phyloP scores from a whole-genome alignment of 1,284 basidiomycete genomes.

The Salmacisia buchloeana region DNA sequence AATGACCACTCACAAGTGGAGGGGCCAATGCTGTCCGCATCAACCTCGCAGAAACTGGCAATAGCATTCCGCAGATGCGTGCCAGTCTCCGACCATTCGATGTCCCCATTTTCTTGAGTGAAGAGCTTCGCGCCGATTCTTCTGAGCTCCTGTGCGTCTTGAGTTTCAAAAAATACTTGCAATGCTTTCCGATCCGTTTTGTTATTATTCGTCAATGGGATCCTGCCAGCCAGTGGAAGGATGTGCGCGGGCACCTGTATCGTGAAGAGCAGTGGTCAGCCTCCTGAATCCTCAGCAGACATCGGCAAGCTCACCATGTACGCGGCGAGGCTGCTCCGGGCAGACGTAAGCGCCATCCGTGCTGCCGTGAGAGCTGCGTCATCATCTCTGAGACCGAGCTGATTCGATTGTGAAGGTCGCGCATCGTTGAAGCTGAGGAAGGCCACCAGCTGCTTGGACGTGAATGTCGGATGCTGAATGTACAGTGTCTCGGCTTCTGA shows the following conservation, averaged over 20 bases:
- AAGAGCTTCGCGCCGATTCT: slow-evolving; percentile 17
- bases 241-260: slow-evolving; percentile 33
- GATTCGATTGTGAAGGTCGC: background rate
- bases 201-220: slow-evolving; percentile 47
- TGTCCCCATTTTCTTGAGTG: slow-evolving; percentile 9
- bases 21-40: slow-evolving; percentile 18
- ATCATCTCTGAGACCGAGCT: background rate
- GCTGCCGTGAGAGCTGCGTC: background rate
- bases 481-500: slow-evolving; percentile 39
- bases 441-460: slow-evolving; percentile 40
- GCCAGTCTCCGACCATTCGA: slow-evolving; percentile 22
- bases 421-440: slow-evolving; percentile 13
- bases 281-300: background rate
- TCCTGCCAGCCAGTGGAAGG: slow-evolving; percentile 20
- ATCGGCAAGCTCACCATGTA: slow-evolving; percentile 38
- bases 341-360: slow-evolving; percentile 6
- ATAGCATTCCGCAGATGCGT: slow-evolving; percentile 19
- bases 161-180: slow-evolving; percentile 16
- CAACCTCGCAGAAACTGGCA: slow-evolving; percentile 19
- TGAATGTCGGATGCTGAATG: slow-evolving; percentile 35
- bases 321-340: slow-evolving; percentile 25
- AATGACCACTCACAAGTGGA: slow-evolving; percentile 17
- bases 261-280: background rate
- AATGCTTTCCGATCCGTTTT: slow-evolving; percentile 39
- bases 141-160: slow-evolving; percentile 19